phyloP scores from a whole-genome alignment of 768 basidiomycete species.

The Mycena pura region DNA sequence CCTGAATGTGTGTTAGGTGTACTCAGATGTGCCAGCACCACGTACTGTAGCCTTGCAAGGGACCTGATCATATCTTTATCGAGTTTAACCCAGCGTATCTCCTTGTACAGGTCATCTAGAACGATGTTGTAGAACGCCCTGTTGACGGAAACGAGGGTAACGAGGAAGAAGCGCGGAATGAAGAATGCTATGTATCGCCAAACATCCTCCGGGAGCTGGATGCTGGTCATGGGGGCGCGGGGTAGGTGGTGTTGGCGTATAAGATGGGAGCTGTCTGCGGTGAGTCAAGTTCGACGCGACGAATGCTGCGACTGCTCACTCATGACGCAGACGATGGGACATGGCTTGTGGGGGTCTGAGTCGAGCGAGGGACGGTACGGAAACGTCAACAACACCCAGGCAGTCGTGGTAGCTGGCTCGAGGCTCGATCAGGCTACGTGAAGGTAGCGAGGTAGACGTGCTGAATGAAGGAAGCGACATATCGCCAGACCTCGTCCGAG shows the following conservation, averaged over 20 bases:
- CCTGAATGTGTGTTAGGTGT: too few species aligned
- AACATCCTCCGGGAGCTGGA: conserved; percentile 34
- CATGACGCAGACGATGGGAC: too few species aligned
- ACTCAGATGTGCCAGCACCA: not conserved
- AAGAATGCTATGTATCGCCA: conserved; percentile 39
- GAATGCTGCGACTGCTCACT: too few species aligned
- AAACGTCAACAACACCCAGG: too few species aligned
- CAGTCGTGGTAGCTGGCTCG: too few species aligned
- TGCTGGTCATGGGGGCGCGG: conserved; percentile 1
- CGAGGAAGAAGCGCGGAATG: conserved; percentile 18
- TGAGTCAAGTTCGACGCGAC: too few species aligned
- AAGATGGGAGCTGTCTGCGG: too few species aligned
- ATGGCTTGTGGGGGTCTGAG: too few species aligned
- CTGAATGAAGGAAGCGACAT: conserved; percentile 32
- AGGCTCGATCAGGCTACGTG: too few species aligned
- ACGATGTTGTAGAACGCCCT: conserved; percentile 40
- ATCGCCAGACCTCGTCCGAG: conserved; percentile 42
- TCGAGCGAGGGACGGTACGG: too few species aligned
- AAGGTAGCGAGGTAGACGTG: conserved; percentile 19
- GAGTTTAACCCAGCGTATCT: conserved; percentile 40
- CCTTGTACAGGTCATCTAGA: conserved; percentile 37
- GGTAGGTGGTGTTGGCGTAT: too few species aligned
- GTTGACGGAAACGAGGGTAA: conserved; percentile 39
- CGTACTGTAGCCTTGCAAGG: conserved; percentile 40
- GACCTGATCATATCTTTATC: conserved; percentile 34